These are phyloP conservation scores for Heteromeles arbutifolia DNA, from an alignment of 306 rosid species.

Conservation along the genomic window DNA sequence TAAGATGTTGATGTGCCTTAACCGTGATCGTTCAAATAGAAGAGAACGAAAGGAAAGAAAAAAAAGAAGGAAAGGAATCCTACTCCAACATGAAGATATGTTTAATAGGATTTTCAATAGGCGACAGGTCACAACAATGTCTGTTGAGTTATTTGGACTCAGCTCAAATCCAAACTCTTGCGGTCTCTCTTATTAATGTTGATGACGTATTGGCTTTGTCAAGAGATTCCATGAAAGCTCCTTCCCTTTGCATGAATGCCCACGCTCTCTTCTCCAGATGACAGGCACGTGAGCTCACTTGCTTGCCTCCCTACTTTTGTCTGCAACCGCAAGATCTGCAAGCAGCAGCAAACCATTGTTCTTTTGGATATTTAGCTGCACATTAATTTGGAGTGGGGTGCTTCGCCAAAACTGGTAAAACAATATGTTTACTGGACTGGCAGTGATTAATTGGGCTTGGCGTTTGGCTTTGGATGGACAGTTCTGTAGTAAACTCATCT, in stretches of 20 bases:
- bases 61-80: no score
- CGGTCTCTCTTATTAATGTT: slow-evolving; percentile 25
- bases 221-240: slow-evolving; percentile 27
- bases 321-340: not conserved
- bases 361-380: not conserved
- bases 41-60: no score
- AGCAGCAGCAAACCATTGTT: not conserved
- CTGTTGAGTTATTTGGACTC: slow-evolving; percentile 10
- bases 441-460: not conserved
- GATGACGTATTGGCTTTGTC: slow-evolving; percentile 33
- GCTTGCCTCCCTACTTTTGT: not conserved
- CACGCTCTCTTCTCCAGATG: not conserved
- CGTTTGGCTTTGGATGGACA: not conserved
- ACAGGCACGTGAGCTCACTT: not conserved
- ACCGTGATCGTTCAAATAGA: no score
- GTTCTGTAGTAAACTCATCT: not conserved
- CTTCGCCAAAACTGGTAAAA: not conserved
- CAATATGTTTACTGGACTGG: not conserved
- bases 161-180: slow-evolving; percentile 31
- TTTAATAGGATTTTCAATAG: not conserved
- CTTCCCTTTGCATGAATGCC: not conserved
- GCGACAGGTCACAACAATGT: not conserved
- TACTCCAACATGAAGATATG: not conserved
- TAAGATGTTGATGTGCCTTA: no score
- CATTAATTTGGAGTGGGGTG: not conserved